Evolutionary conservation across 2,329 filamentous ascomycete species (phyloP), one percentile per base, ranked within the genome.

Genomic region (Sclerotinia minor): DNA sequence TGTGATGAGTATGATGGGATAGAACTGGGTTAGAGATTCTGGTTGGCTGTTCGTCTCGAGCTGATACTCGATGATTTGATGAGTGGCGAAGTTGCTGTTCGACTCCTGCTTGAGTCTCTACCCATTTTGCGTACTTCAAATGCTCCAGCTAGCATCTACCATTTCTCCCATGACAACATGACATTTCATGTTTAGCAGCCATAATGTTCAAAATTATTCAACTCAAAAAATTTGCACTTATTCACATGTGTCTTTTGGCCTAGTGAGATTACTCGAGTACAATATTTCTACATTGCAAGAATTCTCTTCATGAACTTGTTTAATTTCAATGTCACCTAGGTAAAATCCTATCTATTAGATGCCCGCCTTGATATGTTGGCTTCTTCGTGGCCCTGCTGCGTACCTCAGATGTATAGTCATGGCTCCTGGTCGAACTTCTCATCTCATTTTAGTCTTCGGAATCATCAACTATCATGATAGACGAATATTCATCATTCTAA

Each of bases 81-180:
- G 47, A 15, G 45, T 50, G 32, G 59, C 59, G 9, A 50, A 26
- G 59, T 61, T 57, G 32, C 26, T 11, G 13, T 26, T 38, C 38
- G 45, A 50, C 15, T 52, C 50, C 29, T 50, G 32, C 50, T n/a
- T 50, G 32, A 21, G 17, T 63, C 29, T 35, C 29, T 35, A 19
- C 45, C 9, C n/a, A 35, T n/a, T 24, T 29, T 5, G 4, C 50
- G 19, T 32, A 19, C 29, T 5, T 29, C 45, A 35, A 38, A 50
- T 35, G 29, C 59, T 50, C 45, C 50, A 61, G 59, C 59, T 45
- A 32, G 59, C 59, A 63, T 38, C 9, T 50, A 47, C 47, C 32
- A 50, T 26, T 38, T 21, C 2, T 17, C n/a, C 24, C 35, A 13
- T 7, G 47, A 63, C 4, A 38, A 38, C 8, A 24, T 32, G n/a